A percentile compares a stretch with the other conserved stretches of the same genome.
Evolutionary conservation across 2,329 filamentous ascomycete genomes (phyloP).

Genomic region (Colletotrichum sp.): DNA sequence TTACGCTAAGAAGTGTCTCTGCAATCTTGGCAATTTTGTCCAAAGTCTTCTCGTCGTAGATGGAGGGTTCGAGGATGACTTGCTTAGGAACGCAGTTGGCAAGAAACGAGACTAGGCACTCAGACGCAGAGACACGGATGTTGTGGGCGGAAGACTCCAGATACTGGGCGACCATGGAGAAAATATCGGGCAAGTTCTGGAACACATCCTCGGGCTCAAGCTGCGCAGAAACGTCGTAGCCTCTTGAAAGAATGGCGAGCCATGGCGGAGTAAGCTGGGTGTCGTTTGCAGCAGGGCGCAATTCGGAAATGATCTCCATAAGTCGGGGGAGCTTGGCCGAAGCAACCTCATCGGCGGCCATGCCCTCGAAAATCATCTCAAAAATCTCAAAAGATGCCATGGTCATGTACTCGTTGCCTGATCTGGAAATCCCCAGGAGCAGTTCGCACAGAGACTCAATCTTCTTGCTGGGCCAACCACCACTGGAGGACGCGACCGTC

Average conservation of each 20-base stretch:
- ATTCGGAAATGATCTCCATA: slow-evolving; percentile 87
- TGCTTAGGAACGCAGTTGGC: slow-evolving; percentile 85
- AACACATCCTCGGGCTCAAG: slow-evolving; percentile 91
- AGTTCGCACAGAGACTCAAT: slow-evolving; percentile 92
- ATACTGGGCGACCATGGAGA: slow-evolving; percentile 79
- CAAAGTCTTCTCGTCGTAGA: slow-evolving; percentile 89
- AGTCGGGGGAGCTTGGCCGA: slow-evolving; percentile 89
- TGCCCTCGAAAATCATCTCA: slow-evolving; percentile 92
- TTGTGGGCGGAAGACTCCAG: slow-evolving; percentile 88
- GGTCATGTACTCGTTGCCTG: slow-evolving; percentile 92
- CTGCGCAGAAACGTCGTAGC: slow-evolving; percentile 91
- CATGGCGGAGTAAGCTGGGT: slow-evolving; percentile 93
- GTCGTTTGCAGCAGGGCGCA: slow-evolving; percentile 91
- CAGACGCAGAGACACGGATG: slow-evolving; percentile 91
- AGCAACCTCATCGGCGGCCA: slow-evolving; percentile 85
- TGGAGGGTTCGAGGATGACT: slow-evolving; percentile 84
- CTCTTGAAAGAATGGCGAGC: slow-evolving; percentile 93
- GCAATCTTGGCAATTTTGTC: slow-evolving; percentile 79
- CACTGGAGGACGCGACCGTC: slow-evolving; percentile 82
- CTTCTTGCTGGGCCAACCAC: slow-evolving; percentile 95
- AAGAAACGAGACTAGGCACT: slow-evolving; percentile 92
- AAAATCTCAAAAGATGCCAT: slow-evolving; percentile 98
- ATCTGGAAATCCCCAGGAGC: slow-evolving; percentile 84
- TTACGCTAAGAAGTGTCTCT: slow-evolving; percentile 79
- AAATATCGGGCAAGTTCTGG: slow-evolving; percentile 84